Base-by-base conservation (phyloP, 805 yeast genomes). In the Zygotorulaspora chibaensis region DNA sequence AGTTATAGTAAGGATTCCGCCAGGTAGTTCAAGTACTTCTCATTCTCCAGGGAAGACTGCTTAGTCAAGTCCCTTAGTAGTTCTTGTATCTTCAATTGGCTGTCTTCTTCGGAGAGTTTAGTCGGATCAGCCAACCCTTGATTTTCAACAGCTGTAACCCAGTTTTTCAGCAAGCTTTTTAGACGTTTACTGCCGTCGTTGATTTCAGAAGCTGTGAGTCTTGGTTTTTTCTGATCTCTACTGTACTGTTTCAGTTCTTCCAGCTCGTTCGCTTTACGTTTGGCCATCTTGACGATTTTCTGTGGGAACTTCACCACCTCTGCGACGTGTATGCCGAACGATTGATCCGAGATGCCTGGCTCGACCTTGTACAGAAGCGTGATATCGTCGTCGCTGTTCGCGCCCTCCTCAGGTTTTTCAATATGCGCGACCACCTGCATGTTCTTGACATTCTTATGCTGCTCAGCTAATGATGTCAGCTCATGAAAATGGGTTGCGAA, bases 401-500 rank as follows among this genome's bases (percentile, higher is more conserved):
- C 52, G 38, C 55, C 57, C 6, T 53, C 48, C 4, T 56, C 59
- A 26, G 63, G 68, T 33, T 76, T 74, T 42, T 81, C 87, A 33
- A 89, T 83, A 56, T 88, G 96, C 0, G 98, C 98, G 9, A 87
- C 93, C 38, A 93, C 99, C 57, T 93, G 96, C 56, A 88, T 69
- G 65, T 93, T 93, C 41, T 77, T 74, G 1, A 91, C 96, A 2
- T 81, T 77, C 10, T 72, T 62, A 35, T 79, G 69, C 52, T 75
- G 74, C 15, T 81, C 82, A 0, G 95, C 74, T 41, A 93, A 70
- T 28, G 83, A 83, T 1, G 98, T 93, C 48, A 93, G 74, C 64
- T 93, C 99, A 65, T 93, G 98, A 74, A 93, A 93, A 72, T 93
- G 99, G 0, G 99, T 93, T 0, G 99, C 98, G 73, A 93, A 93